These are phyloP conservation scores for Ilyonectria destructans DNA, from an alignment of 2,329 filamentous ascomycete species.

Conservation along the genomic window DNA sequence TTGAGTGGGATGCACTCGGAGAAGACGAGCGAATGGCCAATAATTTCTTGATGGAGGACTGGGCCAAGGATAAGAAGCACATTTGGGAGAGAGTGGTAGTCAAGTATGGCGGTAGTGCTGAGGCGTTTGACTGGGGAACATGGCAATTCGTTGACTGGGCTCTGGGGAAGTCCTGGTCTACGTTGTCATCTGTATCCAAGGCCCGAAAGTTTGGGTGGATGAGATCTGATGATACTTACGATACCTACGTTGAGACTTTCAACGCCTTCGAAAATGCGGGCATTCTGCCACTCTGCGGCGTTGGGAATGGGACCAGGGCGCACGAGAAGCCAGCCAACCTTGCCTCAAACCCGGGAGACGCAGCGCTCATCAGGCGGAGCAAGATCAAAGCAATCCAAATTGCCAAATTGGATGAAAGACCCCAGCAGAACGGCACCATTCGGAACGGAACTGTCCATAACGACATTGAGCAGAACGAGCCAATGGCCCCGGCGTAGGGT, in stretches of 20 bases:
- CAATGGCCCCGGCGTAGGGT: no score
- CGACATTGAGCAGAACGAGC: no score
- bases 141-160: constrained; percentile 43
- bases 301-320: neutral
- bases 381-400: neutral
- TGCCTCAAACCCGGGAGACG: neutral
- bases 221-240: constrained; percentile 38
- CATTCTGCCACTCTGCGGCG: constrained; percentile 25
- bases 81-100: constrained; percentile 39
- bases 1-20: constrained; percentile 35
- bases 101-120: constrained; percentile 34
- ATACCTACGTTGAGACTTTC: constrained; percentile 39
- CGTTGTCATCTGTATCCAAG: constrained; percentile 30
- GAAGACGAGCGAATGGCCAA: constrained; percentile 34
- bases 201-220: constrained; percentile 41
- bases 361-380: neutral
- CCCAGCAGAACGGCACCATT: neutral
- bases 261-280: constrained; percentile 39
- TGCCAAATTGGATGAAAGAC: neutral
- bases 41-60: constrained; percentile 36
- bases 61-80: constrained; percentile 38
- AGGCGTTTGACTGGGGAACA: constrained; percentile 40
- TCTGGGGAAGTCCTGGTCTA: constrained; percentile 39
- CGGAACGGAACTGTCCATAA: neutral
- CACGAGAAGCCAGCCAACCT: neutral